Evolutionary conservation across 129 eudicot genomes (phyloP).

Genomic region (Chrysanthemum makinoi): DNA sequence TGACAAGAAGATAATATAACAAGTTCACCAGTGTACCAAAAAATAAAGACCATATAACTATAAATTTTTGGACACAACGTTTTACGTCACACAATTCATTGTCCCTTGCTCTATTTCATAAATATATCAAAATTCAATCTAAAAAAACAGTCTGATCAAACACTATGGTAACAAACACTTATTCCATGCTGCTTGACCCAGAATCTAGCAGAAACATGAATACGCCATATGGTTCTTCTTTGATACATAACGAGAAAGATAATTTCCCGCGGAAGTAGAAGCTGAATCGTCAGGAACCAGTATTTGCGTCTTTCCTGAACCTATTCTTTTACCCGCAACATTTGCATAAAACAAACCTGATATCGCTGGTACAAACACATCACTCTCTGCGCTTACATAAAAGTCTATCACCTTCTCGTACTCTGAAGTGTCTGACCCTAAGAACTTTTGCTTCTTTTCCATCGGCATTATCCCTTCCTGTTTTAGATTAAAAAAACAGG

Average conservation of each 20-base stretch:
- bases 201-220: slow-evolving; percentile 60
- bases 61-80: slow-evolving; percentile 2
- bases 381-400: slow-evolving; percentile 74
- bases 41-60: too few relatives aligned
- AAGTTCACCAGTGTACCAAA: neutral
- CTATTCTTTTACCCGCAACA: slow-evolving; percentile 91
- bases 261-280: slow-evolving; percentile 44
- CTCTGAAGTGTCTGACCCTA: slow-evolving; percentile 58
- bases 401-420: slow-evolving; percentile 83
- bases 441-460: slow-evolving; percentile 65
- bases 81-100: slow-evolving; percentile 25
- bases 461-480: slow-evolving; percentile 91
- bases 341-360: slow-evolving; percentile 92
- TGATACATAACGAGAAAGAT: slow-evolving; percentile 66
- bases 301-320: slow-evolving; percentile 85
- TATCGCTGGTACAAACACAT: slow-evolving; percentile 89
- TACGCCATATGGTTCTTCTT: slow-evolving; percentile 88
- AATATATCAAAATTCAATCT: slow-evolving; percentile 29
- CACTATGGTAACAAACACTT: slow-evolving; percentile 13
- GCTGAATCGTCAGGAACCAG: slow-evolving; percentile 70
- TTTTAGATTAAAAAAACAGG: neutral
- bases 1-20: neutral
- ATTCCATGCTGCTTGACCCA: neutral
- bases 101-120: slow-evolving; percentile 21
- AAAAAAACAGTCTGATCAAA: slow-evolving; percentile 25